Percentiles rank a stretch among this genome's conserved stretches.
Evolutionary conservation across 345 rosid species (phyloP).

Genomic region (Eutrema yunnanense): DNA sequence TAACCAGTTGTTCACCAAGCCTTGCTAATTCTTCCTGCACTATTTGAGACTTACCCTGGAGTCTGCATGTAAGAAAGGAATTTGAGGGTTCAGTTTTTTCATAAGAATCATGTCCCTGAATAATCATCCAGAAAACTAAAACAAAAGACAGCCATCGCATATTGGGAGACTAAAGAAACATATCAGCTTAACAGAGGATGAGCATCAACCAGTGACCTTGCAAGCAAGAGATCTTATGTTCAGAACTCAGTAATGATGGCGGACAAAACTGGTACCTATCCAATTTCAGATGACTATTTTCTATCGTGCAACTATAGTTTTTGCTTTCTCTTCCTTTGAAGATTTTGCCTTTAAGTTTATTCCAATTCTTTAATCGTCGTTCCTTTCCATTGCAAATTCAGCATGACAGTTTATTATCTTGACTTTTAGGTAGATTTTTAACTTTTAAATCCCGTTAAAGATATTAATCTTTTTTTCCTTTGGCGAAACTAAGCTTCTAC

Average conservation of each 20-base stretch:
- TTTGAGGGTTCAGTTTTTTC: slow-evolving; percentile 39
- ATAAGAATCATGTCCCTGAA: neutral
- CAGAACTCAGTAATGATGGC: neutral
- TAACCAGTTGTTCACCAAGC: slow-evolving; percentile 87
- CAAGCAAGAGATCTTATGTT: neutral
- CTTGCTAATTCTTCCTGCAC: slow-evolving; percentile 81
- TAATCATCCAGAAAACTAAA: slow-evolving; percentile 10
- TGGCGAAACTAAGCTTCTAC: neutral
- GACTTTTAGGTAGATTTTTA: neutral
- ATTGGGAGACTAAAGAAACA: slow-evolving; percentile 14
- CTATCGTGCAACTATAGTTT: neutral
- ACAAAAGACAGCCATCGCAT: neutral
- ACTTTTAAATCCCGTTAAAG: neutral
- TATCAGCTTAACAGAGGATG: neutral
- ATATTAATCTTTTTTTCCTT: neutral
- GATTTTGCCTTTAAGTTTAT: neutral
- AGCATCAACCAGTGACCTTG: neutral
- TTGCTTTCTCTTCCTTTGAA: neutral
- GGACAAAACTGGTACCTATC: neutral
- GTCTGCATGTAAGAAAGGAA: slow-evolving; percentile 68
- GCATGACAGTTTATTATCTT: neutral
- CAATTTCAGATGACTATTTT: neutral
- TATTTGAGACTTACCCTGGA: slow-evolving; percentile 93
- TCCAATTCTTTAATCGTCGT: neutral
- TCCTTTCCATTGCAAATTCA: neutral